Base-by-base conservation (phyloP, 1,284 basidiomycete species). In the Trichosporon inkin region DNA sequence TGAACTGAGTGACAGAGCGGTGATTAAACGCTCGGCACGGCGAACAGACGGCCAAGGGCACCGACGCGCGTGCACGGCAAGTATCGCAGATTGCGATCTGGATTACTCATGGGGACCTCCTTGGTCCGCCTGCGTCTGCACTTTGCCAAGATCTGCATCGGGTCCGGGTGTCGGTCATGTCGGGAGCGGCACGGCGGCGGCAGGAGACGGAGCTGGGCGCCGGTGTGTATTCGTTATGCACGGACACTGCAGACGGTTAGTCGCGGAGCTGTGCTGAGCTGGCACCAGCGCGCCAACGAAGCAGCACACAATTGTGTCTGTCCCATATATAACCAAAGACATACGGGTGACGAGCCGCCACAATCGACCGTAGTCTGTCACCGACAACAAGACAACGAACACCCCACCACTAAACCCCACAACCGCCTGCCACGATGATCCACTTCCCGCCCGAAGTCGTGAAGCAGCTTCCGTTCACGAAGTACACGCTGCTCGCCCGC, bases 381-480 rank as follows among this genome's bases (percentile, higher is more conserved):
- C 51, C 51, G 34, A 35, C 35, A 32, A 53, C 51, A 37, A 37
- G 16, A 16, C 49, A 34, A 35, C 49, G 17, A 13, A 51, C 49
- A 14, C 13, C 34, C n/a, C 36, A 16, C 11, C 24, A 16, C 32
- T 17, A 34, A 10, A 6, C 39, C 22, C 47, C 40, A 47, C 40
- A 22, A 13, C 20, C n/a, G 7, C 58, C 17, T 19, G 10, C 32
- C 54, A 57, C 37, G 34, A 61, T 61, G 60, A 64, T 64, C 58
- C 24, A 22, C 16, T 56, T 64, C 60, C 63, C 63, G 17, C 28
- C 35, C 47, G 38, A 38, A n/a, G 57, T 64, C 57, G 53, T 41
- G 39, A 57, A 60, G 49, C 63, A 64, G 63, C 61, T 64, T 39
- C 63, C 63, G 36, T 52, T 56, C 55, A 58, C 60, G 32, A 57